Evolutionary conservation across 2,329 filamentous ascomycete species (phyloP).

Genomic region (Paecilomyces formosus): DNA sequence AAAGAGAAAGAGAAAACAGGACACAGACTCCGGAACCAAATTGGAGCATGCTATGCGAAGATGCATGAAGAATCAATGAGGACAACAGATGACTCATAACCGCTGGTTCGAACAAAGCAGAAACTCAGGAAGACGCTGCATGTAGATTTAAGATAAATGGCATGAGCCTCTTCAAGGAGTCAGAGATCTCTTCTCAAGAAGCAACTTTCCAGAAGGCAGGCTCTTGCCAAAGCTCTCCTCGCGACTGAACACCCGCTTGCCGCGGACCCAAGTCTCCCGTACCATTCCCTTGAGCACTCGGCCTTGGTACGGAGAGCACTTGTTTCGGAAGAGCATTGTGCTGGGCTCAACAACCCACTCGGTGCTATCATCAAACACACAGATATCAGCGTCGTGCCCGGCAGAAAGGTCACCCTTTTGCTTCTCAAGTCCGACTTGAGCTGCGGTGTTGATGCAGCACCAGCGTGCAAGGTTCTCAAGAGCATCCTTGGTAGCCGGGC

Average conservation of each 20-base stretch:
- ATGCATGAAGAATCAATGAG: background rate
- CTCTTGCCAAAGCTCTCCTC: conserved; percentile 40
- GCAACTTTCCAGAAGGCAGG: conserved; percentile 27
- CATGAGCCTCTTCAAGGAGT: background rate
- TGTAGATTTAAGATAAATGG: background rate
- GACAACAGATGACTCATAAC: background rate
- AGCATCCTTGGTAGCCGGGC: conserved; percentile 38
- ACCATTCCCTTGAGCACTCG: conserved; percentile 71
- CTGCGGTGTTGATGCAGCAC: conserved; percentile 79
- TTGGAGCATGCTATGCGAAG: background rate
- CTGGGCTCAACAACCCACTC: conserved; percentile 65
- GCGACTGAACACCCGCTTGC: conserved; percentile 64
- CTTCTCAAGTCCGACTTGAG: conserved; percentile 76
- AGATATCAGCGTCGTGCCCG: conserved; percentile 84
- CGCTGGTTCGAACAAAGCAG: background rate
- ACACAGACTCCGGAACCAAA: background rate
- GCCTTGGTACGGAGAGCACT: conserved; percentile 84
- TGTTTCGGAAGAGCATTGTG: conserved; percentile 92
- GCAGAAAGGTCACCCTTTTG: conserved; percentile 73
- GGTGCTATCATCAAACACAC: conserved; percentile 80
- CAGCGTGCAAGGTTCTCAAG: conserved; percentile 76
- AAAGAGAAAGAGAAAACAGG: background rate
- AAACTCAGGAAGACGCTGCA: background rate
- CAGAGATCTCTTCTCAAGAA: conserved; percentile 30
- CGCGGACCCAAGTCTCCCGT: conserved; percentile 76